A percentile compares a stretch with the other conserved stretches of the same genome.
These are phyloP conservation scores for Chrysosporium keratinophilum DNA, from an alignment of 2,329 filamentous ascomycete species.

Conservation along the genomic window DNA sequence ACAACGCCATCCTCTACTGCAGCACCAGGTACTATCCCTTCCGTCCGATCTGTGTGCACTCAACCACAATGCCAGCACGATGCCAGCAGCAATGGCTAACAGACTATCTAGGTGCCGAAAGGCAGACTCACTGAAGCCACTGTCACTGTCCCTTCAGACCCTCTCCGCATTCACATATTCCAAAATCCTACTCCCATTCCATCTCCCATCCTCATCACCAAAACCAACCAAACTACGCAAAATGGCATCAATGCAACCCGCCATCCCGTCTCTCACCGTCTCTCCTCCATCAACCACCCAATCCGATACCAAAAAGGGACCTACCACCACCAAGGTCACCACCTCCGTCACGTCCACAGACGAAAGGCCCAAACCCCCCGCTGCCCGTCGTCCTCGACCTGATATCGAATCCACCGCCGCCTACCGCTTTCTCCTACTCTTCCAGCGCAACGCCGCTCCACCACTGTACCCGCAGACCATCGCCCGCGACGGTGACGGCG, in stretches of 20 bases:
- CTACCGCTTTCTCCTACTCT: slow-evolving; percentile 12
- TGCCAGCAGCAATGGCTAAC: not conserved
- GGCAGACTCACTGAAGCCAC: slow-evolving; percentile 11
- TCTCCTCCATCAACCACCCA: slow-evolving; percentile 1
- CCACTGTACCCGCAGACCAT: not conserved
- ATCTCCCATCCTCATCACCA: not conserved
- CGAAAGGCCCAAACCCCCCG: not conserved
- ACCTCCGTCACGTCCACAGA: not conserved
- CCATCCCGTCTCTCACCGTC: not conserved
- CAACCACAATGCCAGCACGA: not conserved
- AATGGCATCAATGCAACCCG: not conserved
- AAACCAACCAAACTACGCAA: not conserved
- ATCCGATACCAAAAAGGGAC: slow-evolving; percentile 4
- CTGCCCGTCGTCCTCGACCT: not conserved
- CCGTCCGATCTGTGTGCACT: slow-evolving; percentile 9
- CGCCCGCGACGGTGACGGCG: not conserved
- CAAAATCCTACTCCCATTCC: slow-evolving; percentile 1
- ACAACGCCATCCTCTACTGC: slow-evolving; percentile 52
- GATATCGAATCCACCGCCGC: slow-evolving; percentile 12
- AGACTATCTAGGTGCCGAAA: slow-evolving; percentile 11
- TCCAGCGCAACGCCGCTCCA: slow-evolving; percentile 2
- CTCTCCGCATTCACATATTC: slow-evolving; percentile 9
- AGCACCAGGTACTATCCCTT: slow-evolving; percentile 45
- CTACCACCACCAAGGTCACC: not conserved
- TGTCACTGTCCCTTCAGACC: slow-evolving; percentile 9